Evolutionary conservation across 1,284 basidiomycete genomes (phyloP).

Genomic region (Apiotrichum brassicae): DNA sequence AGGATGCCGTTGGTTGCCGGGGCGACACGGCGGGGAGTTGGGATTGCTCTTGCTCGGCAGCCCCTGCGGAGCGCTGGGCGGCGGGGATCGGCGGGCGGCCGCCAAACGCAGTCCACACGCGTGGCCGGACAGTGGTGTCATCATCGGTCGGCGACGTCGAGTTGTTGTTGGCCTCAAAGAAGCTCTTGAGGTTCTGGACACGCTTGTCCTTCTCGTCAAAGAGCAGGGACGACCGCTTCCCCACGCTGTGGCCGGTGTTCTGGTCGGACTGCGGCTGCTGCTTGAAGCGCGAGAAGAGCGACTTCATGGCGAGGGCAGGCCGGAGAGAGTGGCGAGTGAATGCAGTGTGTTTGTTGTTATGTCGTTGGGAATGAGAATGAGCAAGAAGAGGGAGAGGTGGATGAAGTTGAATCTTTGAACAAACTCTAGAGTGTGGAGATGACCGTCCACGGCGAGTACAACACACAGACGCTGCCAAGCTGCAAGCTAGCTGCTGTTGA

Average conservation of each 20-base stretch:
- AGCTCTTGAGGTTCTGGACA: neutral
- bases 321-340: neutral
- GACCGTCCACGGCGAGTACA: too few relatives aligned
- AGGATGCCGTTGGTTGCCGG: too few relatives aligned
- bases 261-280: neutral
- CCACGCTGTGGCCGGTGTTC: neutral
- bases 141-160: neutral
- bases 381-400: too few relatives aligned
- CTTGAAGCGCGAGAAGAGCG: slow-evolving; percentile 29
- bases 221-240: slow-evolving; percentile 1
- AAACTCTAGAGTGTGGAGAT: too few relatives aligned
- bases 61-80: neutral
- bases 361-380: too few relatives aligned
- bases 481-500: too few relatives aligned
- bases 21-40: too few relatives aligned
- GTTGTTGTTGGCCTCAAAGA: neutral
- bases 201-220: slow-evolving; percentile 11
- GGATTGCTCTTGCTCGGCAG: neutral
- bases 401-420: too few relatives aligned
- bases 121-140: neutral
- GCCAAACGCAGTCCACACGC: neutral
- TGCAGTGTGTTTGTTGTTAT: too few relatives aligned
- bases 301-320: slow-evolving; percentile 22
- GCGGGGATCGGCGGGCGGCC: neutral
- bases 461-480: too few relatives aligned